Percentiles rank a stretch among this genome's conserved stretches.
These are phyloP conservation scores for Mucor velutinosus DNA, from an alignment of 371 early-diverging fungal genomes.

Conservation along the genomic window DNA sequence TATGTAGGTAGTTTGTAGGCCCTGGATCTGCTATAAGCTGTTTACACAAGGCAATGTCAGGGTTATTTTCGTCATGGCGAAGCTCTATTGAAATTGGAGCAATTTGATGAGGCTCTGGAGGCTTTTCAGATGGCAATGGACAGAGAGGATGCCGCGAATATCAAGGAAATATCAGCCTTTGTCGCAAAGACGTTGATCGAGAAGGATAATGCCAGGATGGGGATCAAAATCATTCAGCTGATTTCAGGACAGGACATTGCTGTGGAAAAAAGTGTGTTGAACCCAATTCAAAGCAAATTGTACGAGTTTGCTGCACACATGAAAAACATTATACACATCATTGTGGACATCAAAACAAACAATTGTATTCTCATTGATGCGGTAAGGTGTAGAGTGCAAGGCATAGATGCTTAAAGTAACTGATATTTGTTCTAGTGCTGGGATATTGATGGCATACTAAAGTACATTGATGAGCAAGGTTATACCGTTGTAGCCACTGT, in stretches of 20 bases:
- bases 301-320: constrained; percentile 79
- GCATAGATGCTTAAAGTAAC: not conserved
- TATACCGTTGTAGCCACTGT: constrained; percentile 73
- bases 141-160: constrained; percentile 58
- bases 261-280: constrained; percentile 38
- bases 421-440: constrained; percentile 61
- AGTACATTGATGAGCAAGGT: constrained; percentile 55
- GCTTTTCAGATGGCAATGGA: constrained; percentile 56
- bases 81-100: constrained; percentile 56
- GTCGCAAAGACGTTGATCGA: constrained; percentile 59
- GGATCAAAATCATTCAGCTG: constrained; percentile 68
- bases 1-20: constrained; percentile 16
- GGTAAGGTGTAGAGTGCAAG: constrained; percentile 24
- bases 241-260: constrained; percentile 75
- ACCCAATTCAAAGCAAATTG: constrained; percentile 75
- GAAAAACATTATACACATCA: constrained; percentile 82
- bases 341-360: constrained; percentile 66
- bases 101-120: constrained; percentile 63
- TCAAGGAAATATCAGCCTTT: constrained; percentile 49
- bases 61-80: constrained; percentile 78
- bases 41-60: constrained; percentile 21
- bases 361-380: constrained; percentile 84
- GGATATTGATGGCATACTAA: constrained; percentile 84
- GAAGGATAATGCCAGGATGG: constrained; percentile 59
- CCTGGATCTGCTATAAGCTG: not conserved